These are phyloP conservation scores for Trifolium pratense DNA, from an alignment of 306 rosid genomes.

Conservation along the genomic window DNA sequence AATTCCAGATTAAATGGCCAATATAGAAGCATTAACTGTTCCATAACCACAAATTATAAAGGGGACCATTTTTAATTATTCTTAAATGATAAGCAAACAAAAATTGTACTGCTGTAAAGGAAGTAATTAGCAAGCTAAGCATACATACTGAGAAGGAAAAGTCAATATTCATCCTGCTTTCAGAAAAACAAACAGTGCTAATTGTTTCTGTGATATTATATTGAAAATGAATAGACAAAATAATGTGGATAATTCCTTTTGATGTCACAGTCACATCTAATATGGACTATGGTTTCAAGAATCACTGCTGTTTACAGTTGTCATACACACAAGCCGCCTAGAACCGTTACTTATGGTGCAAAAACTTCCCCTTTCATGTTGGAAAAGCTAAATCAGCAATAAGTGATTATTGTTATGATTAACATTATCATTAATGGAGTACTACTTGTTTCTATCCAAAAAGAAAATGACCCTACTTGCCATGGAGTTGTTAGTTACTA, in stretches of 20 bases:
- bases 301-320: constrained; percentile 27
- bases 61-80: background rate
- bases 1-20: constrained; percentile 9
- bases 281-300: constrained; percentile 27
- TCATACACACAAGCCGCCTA: background rate
- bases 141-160: constrained; percentile 36
- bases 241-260: constrained; percentile 1
- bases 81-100: constrained; percentile 24
- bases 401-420: background rate
- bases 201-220: background rate
- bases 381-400: background rate
- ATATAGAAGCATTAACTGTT: background rate
- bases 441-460: background rate
- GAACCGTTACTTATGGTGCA: background rate
- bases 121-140: constrained; percentile 33
- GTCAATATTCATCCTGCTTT: constrained; percentile 42
- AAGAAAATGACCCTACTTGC: background rate
- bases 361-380: constrained; percentile 23
- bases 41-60: background rate
- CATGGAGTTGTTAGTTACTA: background rate
- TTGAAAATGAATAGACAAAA: constrained; percentile 30
- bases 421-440: background rate
- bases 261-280: constrained; percentile 16
- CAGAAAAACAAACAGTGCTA: constrained; percentile 24
- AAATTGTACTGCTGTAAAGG: constrained; percentile 20